Evolutionary conservation across 495 filamentous ascomycete species (phyloP).

Genomic region (Glonium stellatum): DNA sequence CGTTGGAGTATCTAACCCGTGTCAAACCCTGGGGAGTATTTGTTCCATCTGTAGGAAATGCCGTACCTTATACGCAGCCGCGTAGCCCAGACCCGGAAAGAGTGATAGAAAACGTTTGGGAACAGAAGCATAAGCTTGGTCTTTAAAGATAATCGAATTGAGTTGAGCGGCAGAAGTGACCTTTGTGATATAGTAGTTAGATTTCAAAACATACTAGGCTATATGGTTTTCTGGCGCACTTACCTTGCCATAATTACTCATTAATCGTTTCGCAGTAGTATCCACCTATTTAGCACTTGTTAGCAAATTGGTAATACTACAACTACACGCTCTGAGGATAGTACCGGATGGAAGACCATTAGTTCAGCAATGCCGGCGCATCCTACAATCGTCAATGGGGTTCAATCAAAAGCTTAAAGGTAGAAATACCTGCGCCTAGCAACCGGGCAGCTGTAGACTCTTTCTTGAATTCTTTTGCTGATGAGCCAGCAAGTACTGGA

Average conservation of each 20-base stretch:
- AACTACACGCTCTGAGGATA: conserved; percentile 23
- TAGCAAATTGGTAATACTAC: conserved; percentile 1
- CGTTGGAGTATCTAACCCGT: conserved; percentile 69
- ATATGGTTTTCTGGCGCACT: background rate
- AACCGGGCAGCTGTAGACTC: conserved; percentile 84
- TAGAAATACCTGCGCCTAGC: conserved; percentile 71
- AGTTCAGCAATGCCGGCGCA: conserved; percentile 93
- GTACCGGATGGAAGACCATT: conserved; percentile 91
- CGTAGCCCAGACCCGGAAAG: conserved; percentile 94
- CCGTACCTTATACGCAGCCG: conserved; percentile 89
- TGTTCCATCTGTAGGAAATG: background rate
- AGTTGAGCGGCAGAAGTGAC: conserved; percentile 55
- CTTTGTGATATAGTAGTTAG: conserved; percentile 34
- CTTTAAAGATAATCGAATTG: conserved; percentile 89
- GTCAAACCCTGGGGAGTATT: background rate
- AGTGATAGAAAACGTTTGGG: conserved; percentile 84
- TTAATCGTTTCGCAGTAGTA: conserved; percentile 95
- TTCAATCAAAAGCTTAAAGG: background rate
- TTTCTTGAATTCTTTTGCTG: conserved; percentile 64
- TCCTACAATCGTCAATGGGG: conserved; percentile 46
- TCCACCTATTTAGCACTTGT: conserved; percentile 59
- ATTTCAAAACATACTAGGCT: background rate
- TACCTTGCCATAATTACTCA: conserved; percentile 90
- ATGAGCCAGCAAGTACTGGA: conserved; percentile 16
- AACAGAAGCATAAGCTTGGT: conserved; percentile 64